phyloP scores from a whole-genome alignment of 75 land plant species.

The Cryptomeria japonica region DNA sequence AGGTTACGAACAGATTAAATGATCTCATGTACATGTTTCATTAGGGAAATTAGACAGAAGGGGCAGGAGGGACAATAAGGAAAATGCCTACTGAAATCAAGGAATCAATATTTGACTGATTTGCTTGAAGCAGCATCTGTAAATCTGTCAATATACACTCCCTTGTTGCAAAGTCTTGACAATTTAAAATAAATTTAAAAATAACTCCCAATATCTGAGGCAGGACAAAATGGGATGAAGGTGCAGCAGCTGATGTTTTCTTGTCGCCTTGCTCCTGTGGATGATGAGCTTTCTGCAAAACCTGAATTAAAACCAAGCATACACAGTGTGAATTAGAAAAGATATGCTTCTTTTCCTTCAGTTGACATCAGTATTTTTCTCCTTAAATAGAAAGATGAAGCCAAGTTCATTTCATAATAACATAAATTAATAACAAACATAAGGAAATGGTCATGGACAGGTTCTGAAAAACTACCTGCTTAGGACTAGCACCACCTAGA shows the following conservation, averaged over 20 bases:
- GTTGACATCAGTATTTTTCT: not conserved
- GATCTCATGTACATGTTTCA: not conserved
- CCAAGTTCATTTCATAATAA: not conserved
- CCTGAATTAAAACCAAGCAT: slow-evolving; percentile 32
- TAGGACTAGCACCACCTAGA: slow-evolving; percentile 95
- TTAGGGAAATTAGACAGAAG: not conserved
- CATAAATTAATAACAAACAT: not conserved
- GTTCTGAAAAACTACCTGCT: slow-evolving; percentile 61
- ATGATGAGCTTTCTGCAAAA: slow-evolving; percentile 53
- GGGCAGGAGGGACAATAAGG: not conserved
- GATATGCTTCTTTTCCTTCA: not conserved
- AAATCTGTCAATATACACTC: slow-evolving; percentile 64
- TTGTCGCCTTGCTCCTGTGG: slow-evolving; percentile 35
- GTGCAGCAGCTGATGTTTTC: slow-evolving; percentile 1
- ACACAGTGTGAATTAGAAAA: not conserved
- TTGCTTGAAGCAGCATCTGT: slow-evolving; percentile 79
- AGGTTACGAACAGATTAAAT: not conserved
- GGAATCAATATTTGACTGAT: slow-evolving; percentile 78
- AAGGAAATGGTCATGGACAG: not conserved
- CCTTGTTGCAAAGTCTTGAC: slow-evolving; percentile 50
- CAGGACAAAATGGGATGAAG: slow-evolving; percentile 65
- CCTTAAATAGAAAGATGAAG: not conserved
- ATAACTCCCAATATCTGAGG: slow-evolving; percentile 82
- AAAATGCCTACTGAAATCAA: slow-evolving; percentile 58
- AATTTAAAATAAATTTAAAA: slow-evolving; percentile 60